These are phyloP conservation scores for Stygiomarasmius scandens DNA, from an alignment of 1,284 basidiomycete genomes.

Conservation along the genomic window DNA sequence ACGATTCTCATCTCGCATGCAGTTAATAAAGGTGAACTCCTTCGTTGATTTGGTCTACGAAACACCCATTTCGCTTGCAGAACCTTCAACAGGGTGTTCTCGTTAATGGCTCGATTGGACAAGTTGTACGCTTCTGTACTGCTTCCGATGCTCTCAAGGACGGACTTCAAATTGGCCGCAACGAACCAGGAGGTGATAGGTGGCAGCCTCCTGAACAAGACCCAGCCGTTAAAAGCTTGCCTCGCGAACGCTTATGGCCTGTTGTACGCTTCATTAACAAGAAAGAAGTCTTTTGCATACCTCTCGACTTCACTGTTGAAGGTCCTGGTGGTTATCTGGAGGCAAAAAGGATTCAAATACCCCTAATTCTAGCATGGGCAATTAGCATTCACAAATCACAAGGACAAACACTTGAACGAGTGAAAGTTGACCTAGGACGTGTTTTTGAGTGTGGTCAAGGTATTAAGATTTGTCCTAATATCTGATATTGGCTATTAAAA, in stretches of 20 bases:
- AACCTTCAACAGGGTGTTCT: constrained; percentile 73
- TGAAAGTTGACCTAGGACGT: constrained; percentile 66
- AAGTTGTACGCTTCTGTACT: constrained; percentile 62
- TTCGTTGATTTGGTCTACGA: no score
- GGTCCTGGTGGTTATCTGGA: constrained; percentile 55
- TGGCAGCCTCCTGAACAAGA: constrained; percentile 8
- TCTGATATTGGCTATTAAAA: constrained; percentile 7
- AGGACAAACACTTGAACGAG: constrained; percentile 80
- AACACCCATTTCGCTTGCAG: no score
- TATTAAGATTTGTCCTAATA: constrained; percentile 22
- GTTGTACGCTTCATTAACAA: constrained; percentile 57
- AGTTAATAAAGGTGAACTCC: no score
- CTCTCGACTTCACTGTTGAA: constrained; percentile 58
- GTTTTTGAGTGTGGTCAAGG: constrained; percentile 86
- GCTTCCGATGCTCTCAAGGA: constrained; percentile 31
- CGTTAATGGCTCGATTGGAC: constrained; percentile 85
- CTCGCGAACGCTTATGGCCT: constrained; percentile 46
- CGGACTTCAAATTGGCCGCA: constrained; percentile 28
- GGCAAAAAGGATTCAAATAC: constrained; percentile 60
- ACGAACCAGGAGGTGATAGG: constrained; percentile 20
- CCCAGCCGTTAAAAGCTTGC: constrained; percentile 15
- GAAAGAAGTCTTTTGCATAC: constrained; percentile 46
- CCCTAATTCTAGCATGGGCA: constrained; percentile 83
- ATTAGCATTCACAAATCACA: constrained; percentile 87
- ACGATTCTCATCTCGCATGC: no score